phyloP scores from a whole-genome alignment of 495 filamentous ascomycete genomes.

The Aspergillus diversus region DNA sequence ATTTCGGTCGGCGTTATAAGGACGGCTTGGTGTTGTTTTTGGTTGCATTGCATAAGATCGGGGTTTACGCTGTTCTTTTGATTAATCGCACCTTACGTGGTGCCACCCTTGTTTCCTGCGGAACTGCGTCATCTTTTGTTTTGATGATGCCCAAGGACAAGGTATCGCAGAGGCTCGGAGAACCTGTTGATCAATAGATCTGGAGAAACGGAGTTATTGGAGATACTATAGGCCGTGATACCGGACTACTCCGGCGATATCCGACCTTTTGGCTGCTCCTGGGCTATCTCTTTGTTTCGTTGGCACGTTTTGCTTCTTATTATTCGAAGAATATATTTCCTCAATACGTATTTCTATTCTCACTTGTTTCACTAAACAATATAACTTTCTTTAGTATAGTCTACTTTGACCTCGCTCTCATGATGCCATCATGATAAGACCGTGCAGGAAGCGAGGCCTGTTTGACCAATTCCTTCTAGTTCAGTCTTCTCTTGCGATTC shows the following conservation, averaged over 20 bases:
- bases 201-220: constrained; percentile 18
- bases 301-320: constrained; percentile 7
- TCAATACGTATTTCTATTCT: constrained; percentile 14
- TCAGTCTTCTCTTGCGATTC: too few species aligned
- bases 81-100: constrained; percentile 3
- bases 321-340: constrained; percentile 12
- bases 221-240: background rate
- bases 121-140: constrained; percentile 1
- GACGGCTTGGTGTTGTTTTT: constrained; percentile 15
- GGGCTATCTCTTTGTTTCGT: constrained; percentile 4
- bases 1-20: constrained; percentile 14
- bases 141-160: background rate
- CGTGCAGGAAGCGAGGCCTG: background rate
- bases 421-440: background rate
- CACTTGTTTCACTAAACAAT: background rate
- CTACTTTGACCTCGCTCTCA: background rate
- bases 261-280: background rate
- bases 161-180: background rate
- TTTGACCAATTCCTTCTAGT: background rate
- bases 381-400: background rate
- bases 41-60: constrained; percentile 29
- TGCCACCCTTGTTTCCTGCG: constrained; percentile 3
- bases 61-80: constrained; percentile 25
- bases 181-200: constrained; percentile 2
- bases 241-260: too few species aligned